Conservation (phyloP, 2,329 filamentous ascomycete genomes). For the Phialocephala subalpina region DNA sequence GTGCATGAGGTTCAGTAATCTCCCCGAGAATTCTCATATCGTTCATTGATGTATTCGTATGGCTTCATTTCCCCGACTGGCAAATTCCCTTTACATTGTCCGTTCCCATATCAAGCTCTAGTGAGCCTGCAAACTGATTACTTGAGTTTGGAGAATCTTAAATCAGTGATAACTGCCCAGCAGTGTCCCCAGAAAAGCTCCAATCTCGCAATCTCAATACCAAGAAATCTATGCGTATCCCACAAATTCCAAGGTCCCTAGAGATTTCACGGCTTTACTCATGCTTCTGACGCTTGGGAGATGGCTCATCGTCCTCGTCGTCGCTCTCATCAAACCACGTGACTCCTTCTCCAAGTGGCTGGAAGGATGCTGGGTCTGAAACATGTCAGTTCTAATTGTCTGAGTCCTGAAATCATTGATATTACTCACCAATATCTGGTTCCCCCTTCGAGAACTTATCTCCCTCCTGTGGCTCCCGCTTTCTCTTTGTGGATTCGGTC, state of each 20-base stretch:
- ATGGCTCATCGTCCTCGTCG: background rate
- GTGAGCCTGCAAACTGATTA: no score
- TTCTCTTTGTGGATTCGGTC: background rate
- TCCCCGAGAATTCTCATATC: background rate
- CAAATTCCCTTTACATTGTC: background rate
- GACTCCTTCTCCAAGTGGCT: background rate
- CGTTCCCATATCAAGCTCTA: no score
- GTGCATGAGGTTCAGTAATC: background rate
- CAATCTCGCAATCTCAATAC: background rate
- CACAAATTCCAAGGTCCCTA: background rate
- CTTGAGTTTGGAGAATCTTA: no score
- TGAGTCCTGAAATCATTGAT: background rate
- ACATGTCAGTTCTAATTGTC: background rate
- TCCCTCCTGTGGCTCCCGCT: background rate
- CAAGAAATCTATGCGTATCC: background rate
- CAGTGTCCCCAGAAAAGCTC: background rate
- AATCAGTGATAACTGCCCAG: no score
- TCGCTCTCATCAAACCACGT: slow-evolving; percentile 15
- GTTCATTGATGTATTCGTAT: background rate
- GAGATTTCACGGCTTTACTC: background rate
- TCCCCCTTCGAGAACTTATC: slow-evolving; percentile 1
- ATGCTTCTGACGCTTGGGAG: background rate
- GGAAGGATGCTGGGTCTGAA: background rate
- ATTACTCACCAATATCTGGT: background rate
- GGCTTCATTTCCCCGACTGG: background rate